A percentile compares a stretch with the other conserved stretches of the same genome.
These are phyloP conservation scores for Metschnikowia henanensis DNA, from an alignment of 805 yeast species.

Conservation along the genomic window DNA sequence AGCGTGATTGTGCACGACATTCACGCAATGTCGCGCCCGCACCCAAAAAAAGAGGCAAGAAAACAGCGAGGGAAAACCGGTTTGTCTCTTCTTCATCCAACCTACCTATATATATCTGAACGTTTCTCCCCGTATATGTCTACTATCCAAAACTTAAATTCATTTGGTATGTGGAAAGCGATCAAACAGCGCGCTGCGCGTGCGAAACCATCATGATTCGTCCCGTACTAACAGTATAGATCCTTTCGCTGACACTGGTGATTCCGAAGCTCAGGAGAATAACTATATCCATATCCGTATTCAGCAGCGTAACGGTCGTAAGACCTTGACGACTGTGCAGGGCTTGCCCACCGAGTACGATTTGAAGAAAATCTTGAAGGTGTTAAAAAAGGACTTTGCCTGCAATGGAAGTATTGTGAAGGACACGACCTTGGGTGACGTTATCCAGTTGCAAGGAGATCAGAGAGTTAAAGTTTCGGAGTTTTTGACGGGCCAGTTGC, in stretches of 20 bases:
- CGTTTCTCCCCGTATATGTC: slow-evolving; percentile 49
- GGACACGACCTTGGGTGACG: slow-evolving; percentile 95
- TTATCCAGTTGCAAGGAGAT: slow-evolving; percentile 97
- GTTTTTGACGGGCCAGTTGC: slow-evolving; percentile 82
- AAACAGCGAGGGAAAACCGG: slow-evolving; percentile 1
- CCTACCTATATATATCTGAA: slow-evolving; percentile 13
- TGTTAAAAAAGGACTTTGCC: slow-evolving; percentile 96
- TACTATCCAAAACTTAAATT: slow-evolving; percentile 88
- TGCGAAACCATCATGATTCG: too few relatives aligned
- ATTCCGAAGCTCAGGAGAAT: slow-evolving; percentile 94
- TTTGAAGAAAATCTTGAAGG: slow-evolving; percentile 88
- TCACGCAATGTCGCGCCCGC: slow-evolving; percentile 1
- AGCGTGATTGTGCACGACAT: not conserved
- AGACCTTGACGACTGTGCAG: slow-evolving; percentile 97
- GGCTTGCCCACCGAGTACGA: slow-evolving; percentile 96
- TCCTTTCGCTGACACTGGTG: slow-evolving; percentile 99
- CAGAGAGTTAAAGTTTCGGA: slow-evolving; percentile 96
- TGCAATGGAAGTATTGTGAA: slow-evolving; percentile 98
- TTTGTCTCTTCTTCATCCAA: slow-evolving; percentile 2
- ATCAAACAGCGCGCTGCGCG: not conserved
- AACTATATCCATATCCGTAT: slow-evolving; percentile 98
- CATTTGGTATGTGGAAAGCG: slow-evolving; percentile 53
- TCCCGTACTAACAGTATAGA: slow-evolving; percentile 40
- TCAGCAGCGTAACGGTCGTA: slow-evolving; percentile 99
- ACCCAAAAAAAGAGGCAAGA: slow-evolving; percentile 8